Percentiles rank a stretch among this genome's conserved stretches.
Conservation (phyloP, 2,329 filamentous ascomycete genomes). For the Xylaria digitata region DNA sequence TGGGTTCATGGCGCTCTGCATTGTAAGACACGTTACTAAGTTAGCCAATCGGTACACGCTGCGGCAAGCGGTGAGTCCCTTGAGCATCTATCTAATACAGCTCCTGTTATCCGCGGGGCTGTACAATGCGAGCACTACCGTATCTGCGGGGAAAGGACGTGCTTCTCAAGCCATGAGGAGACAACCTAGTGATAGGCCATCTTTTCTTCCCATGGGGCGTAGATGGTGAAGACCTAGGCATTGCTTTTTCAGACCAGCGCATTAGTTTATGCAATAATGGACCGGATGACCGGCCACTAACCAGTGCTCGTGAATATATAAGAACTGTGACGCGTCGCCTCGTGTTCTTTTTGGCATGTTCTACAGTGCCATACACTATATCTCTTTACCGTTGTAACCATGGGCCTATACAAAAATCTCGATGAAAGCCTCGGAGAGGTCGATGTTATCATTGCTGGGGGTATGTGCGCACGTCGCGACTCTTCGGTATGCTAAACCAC, state of each 20-base stretch:
- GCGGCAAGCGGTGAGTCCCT: not conserved
- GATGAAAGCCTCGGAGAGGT: slow-evolving; percentile 42
- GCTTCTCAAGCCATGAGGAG: not conserved
- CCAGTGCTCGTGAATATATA: not conserved
- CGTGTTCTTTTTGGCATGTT: not conserved
- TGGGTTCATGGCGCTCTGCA: not conserved
- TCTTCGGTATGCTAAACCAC: not conserved
- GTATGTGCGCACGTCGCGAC: slow-evolving; percentile 32
- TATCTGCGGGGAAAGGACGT: not conserved
- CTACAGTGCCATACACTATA: not conserved
- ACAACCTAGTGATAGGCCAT: not conserved
- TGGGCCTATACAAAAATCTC: slow-evolving; percentile 45
- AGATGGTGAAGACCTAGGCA: not conserved
- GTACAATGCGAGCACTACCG: too few species aligned
- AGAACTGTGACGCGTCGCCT: not conserved
- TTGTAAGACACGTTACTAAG: not conserved
- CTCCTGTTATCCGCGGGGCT: not conserved
- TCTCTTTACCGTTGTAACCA: slow-evolving; percentile 16
- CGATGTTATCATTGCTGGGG: slow-evolving; percentile 49
- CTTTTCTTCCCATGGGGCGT: not conserved
- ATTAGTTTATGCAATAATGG: not conserved
- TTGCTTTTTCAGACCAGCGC: not conserved
- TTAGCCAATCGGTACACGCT: not conserved
- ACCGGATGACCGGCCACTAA: not conserved
- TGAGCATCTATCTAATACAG: not conserved